Evolutionary conservation across 495 filamentous ascomycete genomes (phyloP).

Genomic region (Xanthoparmelia taractica): DNA sequence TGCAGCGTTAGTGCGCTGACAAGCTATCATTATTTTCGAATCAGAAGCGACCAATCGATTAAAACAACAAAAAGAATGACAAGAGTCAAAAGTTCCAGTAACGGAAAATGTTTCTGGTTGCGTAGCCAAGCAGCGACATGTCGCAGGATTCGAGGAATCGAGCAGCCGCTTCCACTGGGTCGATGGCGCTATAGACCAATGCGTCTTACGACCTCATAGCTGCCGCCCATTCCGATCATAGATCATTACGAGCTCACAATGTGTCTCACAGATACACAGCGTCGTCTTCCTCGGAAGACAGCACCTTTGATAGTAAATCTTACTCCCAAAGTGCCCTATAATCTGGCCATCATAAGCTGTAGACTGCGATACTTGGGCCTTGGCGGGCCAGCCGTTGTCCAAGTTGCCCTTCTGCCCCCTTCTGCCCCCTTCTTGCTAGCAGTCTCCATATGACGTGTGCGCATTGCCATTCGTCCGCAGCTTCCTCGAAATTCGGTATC

Average conservation of each 20-base stretch:
- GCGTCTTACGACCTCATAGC: background rate
- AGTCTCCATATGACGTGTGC: background rate
- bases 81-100: background rate
- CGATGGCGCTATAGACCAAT: background rate
- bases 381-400: background rate
- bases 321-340: background rate
- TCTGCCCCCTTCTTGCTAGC: background rate
- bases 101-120: background rate
- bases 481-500: conserved; percentile 43
- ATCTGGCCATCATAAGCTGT: background rate
- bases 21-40: background rate
- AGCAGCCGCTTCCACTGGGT: background rate
- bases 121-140: background rate
- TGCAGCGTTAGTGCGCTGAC: conserved; percentile 5
- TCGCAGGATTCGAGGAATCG: background rate
- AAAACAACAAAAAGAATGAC: background rate
- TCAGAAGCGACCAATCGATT: conserved; percentile 3
- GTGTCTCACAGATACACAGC: background rate
- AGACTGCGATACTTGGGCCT: background rate
- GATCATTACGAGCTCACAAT: conserved; percentile 1
- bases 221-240: background rate
- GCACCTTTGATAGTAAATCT: background rate
- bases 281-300: background rate
- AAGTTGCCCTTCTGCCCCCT: background rate
- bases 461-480: conserved; percentile 23